Percentiles rank a stretch among this genome's conserved stretches.
These are phyloP conservation scores for Tausonia pullulans DNA, from an alignment of 1,284 basidiomycete genomes.

Conservation along the genomic window DNA sequence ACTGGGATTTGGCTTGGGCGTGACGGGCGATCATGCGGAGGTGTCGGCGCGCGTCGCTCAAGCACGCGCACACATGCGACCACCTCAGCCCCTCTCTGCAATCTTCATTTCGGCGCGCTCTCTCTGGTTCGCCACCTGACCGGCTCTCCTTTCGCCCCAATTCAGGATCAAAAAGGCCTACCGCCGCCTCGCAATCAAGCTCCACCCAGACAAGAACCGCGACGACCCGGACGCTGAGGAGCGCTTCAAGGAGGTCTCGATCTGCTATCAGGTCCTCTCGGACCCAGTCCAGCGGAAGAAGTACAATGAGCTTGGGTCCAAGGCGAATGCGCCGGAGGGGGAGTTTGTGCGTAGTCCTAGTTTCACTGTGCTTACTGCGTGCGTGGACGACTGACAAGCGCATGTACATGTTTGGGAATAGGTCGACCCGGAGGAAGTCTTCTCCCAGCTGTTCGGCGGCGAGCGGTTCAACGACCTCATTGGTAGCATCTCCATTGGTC, in stretches of 20 bases:
- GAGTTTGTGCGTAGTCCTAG: slow-evolving; percentile 23
- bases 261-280: slow-evolving; percentile 45
- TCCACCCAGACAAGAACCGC: slow-evolving; percentile 84
- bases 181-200: slow-evolving; percentile 85
- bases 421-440: slow-evolving; percentile 75
- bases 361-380: neutral
- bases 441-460: slow-evolving; percentile 75
- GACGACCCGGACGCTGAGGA: slow-evolving; percentile 87
- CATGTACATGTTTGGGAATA: neutral
- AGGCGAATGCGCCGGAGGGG: slow-evolving; percentile 30
- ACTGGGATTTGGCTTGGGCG: no score
- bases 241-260: slow-evolving; percentile 31
- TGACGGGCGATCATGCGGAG: no score
- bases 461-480: slow-evolving; percentile 41
- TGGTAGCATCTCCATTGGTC: slow-evolving; percentile 43
- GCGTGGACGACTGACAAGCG: no score
- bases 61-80: no score
- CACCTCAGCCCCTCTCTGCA: no score
- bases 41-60: no score
- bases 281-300: slow-evolving; percentile 74
- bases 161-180: slow-evolving; percentile 80
- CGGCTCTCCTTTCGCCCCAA: no score
- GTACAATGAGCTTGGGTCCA: slow-evolving; percentile 69
- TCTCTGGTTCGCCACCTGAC: no score
- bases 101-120: no score